Evolutionary conservation across 805 yeast genomes (phyloP), one percentile per base, ranked within the genome.

Genomic region (Cyberlindnera sargentensis): DNA sequence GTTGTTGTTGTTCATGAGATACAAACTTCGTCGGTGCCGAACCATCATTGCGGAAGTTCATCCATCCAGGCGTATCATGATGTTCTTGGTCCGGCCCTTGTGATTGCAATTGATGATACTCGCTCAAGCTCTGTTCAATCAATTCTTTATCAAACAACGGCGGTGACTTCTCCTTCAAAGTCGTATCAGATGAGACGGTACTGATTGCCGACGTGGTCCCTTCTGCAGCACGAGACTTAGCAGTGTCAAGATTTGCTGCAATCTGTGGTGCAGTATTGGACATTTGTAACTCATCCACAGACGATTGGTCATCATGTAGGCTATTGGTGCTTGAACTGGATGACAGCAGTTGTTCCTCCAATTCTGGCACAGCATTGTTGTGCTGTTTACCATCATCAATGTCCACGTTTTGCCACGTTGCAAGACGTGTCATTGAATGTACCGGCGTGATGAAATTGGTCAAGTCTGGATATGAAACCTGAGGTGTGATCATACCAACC

Each of bases 321-420:
- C 53, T 47, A 29, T 48, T 50, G 5, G 50, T 42, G 3, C 61
- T 56, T 8, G 59, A 54, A 42, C 53, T 57, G 31, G 49, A 55
- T 7, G 62, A 58, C 61, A 58, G 33, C 23, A 28, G 26, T 23
- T 3, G 56, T 24, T 47, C 53, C 8, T 49, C 49, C 11, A 57
- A 35, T 4, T 55, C 62, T 8, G 62, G 61, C 5, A 56, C 55
- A 11, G 40, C 10, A 4, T 42, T 45, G 6, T 20, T 10, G 31
- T 26, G 8, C 10, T 47, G 42, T 6, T 32, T 49, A 1, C 62
- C 62, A 41, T 58, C 62, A 39, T 57, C 54, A 27, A 44, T 53
- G 36, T 58, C 60, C 26, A 58, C 49, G 41, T 58, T 58, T 39
- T 51, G 56, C 38, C 48, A 58, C 23, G 15, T n/a, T 20, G 33